A percentile compares a stretch with the other conserved stretches of the same genome.
Conservation (phyloP, 2,329 filamentous ascomycete genomes). For the Pseudocercospora fijiensis region DNA sequence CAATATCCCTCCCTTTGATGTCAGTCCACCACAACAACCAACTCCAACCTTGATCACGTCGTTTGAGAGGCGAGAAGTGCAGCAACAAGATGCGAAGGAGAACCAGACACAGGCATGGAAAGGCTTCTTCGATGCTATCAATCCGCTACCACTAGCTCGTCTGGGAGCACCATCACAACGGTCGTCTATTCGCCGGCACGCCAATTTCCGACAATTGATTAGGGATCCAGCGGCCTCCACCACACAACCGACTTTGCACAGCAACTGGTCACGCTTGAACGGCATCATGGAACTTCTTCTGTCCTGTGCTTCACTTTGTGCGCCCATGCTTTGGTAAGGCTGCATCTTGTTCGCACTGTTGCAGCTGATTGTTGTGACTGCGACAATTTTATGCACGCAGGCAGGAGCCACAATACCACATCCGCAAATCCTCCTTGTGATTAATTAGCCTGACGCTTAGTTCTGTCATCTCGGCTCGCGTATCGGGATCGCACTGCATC, state of each 20-base stretch:
- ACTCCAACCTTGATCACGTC: neutral
- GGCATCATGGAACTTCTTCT: neutral
- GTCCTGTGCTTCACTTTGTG: slow-evolving; percentile 2
- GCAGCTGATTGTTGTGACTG: neutral
- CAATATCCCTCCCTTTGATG: slow-evolving; percentile 2
- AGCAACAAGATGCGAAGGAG: slow-evolving; percentile 8
- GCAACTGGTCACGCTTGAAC: neutral
- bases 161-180: neutral
- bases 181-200: neutral
- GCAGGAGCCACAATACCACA: neutral
- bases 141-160: too few species aligned
- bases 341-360: neutral
- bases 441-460: neutral
- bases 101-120: neutral
- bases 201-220: slow-evolving; percentile 8
- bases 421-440: slow-evolving; percentile 9
- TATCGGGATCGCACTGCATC: slow-evolving; percentile 5
- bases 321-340: neutral
- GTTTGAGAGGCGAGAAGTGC: neutral
- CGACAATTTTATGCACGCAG: slow-evolving; percentile 1
- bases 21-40: slow-evolving; percentile 1
- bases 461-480: slow-evolving; percentile 4
- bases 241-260: neutral
- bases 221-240: slow-evolving; percentile 7
- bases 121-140: slow-evolving; percentile 5